Percentiles rank a stretch among this genome's conserved stretches.
Evolutionary conservation across 1,284 basidiomycete species (phyloP).

Genomic region (Rhodotorula sp.): DNA sequence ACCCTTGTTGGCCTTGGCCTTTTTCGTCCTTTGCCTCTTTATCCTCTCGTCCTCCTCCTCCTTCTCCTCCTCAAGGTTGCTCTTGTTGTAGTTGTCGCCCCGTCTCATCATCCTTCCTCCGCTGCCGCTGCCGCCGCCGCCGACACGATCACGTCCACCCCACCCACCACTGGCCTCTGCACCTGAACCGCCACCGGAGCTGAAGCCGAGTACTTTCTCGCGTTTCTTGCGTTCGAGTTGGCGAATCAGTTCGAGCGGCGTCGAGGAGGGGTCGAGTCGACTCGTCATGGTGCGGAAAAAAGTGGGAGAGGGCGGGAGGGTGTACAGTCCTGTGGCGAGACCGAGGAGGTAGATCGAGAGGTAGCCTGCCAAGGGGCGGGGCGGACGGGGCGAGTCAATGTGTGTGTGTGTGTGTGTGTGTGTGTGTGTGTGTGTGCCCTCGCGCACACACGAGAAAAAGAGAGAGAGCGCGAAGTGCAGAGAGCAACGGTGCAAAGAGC

Average conservation of each 20-base stretch:
- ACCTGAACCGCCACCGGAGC: too few species aligned
- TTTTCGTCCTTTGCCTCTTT: not conserved
- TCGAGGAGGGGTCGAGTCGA: not conserved
- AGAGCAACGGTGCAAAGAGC: not conserved
- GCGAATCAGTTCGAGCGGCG: slow-evolving; percentile 30
- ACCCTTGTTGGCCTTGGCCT: slow-evolving; percentile 11
- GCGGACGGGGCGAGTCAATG: not conserved
- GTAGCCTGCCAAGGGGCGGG: slow-evolving; percentile 62
- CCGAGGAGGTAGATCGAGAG: slow-evolving; percentile 85
- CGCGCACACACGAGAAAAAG: not conserved
- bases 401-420: not conserved
- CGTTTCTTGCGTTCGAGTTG: slow-evolving; percentile 27
- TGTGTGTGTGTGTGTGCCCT: not conserved
- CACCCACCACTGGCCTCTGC: too few species aligned
- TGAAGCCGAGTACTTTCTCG: not conserved
- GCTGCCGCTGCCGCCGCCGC: too few species aligned
- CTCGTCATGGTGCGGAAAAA: slow-evolving; percentile 24
- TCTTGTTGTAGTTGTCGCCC: too few species aligned
- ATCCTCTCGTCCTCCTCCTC: too few species aligned
- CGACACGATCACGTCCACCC: too few species aligned
- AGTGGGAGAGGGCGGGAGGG: slow-evolving; percentile 57
- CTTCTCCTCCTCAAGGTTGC: too few species aligned
- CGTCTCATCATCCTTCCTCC: too few species aligned
- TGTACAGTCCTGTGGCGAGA: slow-evolving; percentile 72
- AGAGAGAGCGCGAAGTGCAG: slow-evolving; percentile 6